Percentiles rank a stretch among this genome's conserved stretches.
These are phyloP conservation scores for Neopestalotiopsis clavispora DNA, from an alignment of 2,329 filamentous ascomycete species.

Conservation along the genomic window DNA sequence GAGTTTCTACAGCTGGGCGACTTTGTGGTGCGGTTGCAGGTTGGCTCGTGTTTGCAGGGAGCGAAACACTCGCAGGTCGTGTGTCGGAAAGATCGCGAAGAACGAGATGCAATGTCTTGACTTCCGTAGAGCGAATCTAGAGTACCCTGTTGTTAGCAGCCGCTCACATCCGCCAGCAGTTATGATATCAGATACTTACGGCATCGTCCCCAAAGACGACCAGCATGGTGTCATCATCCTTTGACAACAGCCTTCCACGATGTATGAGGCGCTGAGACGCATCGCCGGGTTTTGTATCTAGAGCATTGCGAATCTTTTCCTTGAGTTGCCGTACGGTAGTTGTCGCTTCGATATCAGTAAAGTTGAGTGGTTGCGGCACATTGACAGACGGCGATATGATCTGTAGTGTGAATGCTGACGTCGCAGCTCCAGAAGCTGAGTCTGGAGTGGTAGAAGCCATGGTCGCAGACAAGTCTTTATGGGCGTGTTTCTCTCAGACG, in stretches of 20 bases:
- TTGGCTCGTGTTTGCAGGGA: slow-evolving; percentile 23
- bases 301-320: slow-evolving; percentile 57
- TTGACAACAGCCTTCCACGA: slow-evolving; percentile 59
- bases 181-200: slow-evolving; percentile 42
- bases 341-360: slow-evolving; percentile 51
- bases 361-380: slow-evolving; percentile 54
- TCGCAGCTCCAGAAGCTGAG: slow-evolving; percentile 27
- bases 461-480: background rate
- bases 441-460: slow-evolving; percentile 46
- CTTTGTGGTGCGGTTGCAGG: slow-evolving; percentile 23
- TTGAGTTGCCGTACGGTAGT: slow-evolving; percentile 64
- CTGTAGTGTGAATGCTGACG: slow-evolving; percentile 57
- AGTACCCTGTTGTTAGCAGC: slow-evolving; percentile 11
- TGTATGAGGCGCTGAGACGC: slow-evolving; percentile 66
- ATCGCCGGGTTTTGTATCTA: slow-evolving; percentile 55
- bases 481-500: background rate
- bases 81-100: slow-evolving; percentile 35
- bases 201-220: slow-evolving; percentile 61
- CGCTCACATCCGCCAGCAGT: background rate
- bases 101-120: slow-evolving; percentile 38
- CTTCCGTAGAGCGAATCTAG: slow-evolving; percentile 34
- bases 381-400: slow-evolving; percentile 63
- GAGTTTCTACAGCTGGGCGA: slow-evolving; percentile 22
- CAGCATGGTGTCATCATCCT: slow-evolving; percentile 59
- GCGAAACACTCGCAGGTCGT: slow-evolving; percentile 23